Conservation (phyloP, 2,329 filamentous ascomycete species). For the Cercospora janseana region DNA sequence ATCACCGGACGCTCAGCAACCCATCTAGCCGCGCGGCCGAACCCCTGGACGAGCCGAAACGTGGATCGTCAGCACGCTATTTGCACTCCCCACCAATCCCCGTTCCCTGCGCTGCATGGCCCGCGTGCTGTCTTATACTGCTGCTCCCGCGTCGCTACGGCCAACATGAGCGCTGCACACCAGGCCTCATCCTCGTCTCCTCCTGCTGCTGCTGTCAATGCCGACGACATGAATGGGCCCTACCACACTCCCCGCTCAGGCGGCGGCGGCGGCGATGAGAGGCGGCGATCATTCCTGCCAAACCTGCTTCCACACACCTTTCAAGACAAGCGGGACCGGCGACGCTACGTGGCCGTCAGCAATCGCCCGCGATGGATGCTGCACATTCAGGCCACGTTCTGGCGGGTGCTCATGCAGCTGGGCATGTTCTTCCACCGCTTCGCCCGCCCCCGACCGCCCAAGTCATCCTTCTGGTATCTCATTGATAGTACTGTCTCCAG, state of each 20-base stretch:
- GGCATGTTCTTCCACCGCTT: conserved; percentile 67
- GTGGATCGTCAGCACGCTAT: conserved; percentile 12
- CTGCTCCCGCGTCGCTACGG: background rate
- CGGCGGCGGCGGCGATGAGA: background rate
- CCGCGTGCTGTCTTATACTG: conserved; percentile 2
- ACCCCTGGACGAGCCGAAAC: conserved; percentile 1
- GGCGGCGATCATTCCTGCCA: conserved; percentile 15
- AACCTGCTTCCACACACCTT: conserved; percentile 15
- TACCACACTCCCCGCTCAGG: background rate
- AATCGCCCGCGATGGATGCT: conserved; percentile 58
- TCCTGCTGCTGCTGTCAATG: background rate
- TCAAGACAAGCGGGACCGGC: conserved; percentile 15
- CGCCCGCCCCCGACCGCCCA: conserved; percentile 59
- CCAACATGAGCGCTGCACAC: conserved; percentile 5
- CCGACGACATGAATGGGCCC: conserved; percentile 3
- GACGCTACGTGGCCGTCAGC: conserved; percentile 23
- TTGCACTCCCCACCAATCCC: background rate
- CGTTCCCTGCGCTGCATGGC: background rate
- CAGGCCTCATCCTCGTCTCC: background rate
- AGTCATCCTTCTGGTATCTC: conserved; percentile 58
- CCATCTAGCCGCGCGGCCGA: background rate
- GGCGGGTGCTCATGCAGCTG: conserved; percentile 66
- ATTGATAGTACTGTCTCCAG: conserved; percentile 53
- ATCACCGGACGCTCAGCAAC: too few species aligned
- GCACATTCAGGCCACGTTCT: conserved; percentile 61